Base-by-base conservation (phyloP, 768 basidiomycete species). In the Leucogyrophana mollusca region DNA sequence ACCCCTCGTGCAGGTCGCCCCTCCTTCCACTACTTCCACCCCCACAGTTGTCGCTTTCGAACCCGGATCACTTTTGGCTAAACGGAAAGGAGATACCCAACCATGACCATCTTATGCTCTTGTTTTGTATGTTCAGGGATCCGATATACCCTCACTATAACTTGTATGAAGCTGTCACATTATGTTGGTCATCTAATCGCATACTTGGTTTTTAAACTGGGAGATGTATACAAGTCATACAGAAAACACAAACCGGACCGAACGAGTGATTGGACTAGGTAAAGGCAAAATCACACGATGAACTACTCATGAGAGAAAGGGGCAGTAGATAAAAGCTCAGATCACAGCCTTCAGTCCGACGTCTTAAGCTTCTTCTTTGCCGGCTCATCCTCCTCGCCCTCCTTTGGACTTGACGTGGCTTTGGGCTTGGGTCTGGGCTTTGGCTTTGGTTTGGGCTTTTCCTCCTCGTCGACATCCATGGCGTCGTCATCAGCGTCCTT, bases 351-450 rank as follows among this genome's bases (percentile, higher is more conserved):
- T 23, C 55, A 79, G 17, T 65, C 60, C 4, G 73, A 56, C 25
- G 74, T 84, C 71, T 87, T 90, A 47, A 67, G 64, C 65, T 91
- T 91, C 71, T 91, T 91, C 70, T 84, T 87, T 3, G 77, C 81
- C 10, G 84, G 87, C 45, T 78, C 81, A 3, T 66, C 72, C 21
- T 73, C 71, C 7, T 64, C 68, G 20, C 50, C 60, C 18, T 63
- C 57, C 45, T 71, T 70, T 9, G 58, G 43, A 40, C 55, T 56
- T 9, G 57, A 64, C 18, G 66, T 64, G 21, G 33, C 65, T 53
- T 69, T 72, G 1, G 64, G 60, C 40, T 76, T 78, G 0, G 79
- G 66, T 43, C 68, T 78, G 0, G 71, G 66, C 48, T 59, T 71
- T 1, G 65, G 56, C 38, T 69, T 73, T 7, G 73, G 70, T 46